Percentiles rank a stretch among this genome's conserved stretches.
phyloP scores from a whole-genome alignment of 345 rosid genomes.

The Sonneratia caseolaris region DNA sequence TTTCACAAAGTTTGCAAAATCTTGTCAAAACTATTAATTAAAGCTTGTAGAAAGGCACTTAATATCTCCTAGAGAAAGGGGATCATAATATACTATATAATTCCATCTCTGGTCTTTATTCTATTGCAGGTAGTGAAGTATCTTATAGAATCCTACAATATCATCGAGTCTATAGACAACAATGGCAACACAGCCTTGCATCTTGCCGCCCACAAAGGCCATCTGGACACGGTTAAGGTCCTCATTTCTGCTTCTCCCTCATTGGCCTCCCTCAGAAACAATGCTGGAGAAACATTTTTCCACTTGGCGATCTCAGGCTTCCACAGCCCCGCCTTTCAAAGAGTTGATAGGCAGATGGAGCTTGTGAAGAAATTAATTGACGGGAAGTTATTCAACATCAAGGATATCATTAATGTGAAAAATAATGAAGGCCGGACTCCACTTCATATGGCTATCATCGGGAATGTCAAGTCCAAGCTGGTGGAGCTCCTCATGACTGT shows the following conservation, averaged over 20 bases:
- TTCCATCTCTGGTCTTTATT: not conserved
- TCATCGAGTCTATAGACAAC: conserved; percentile 40
- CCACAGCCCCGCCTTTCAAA: conserved; percentile 59
- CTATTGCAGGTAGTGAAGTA: conserved; percentile 54
- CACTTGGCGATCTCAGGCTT: conserved; percentile 79
- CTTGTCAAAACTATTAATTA: not conserved
- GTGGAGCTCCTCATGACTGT: conserved; percentile 81
- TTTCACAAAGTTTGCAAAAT: not conserved
- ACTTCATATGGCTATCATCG: conserved; percentile 74
- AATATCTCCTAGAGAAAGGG: not conserved
- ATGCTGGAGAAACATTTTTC: conserved; percentile 73
- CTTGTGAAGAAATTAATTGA: conserved; percentile 60
- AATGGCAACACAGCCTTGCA: conserved; percentile 80
- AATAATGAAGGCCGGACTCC: conserved; percentile 72
- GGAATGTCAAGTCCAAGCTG: conserved; percentile 61
- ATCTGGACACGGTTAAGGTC: conserved; percentile 51
- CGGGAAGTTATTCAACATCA: conserved; percentile 27
- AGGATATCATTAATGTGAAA: conserved; percentile 46
- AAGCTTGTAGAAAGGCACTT: not conserved
- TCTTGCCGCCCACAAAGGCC: conserved; percentile 74
- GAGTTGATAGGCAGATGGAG: conserved; percentile 72
- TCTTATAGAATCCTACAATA: conserved; percentile 39
- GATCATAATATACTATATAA: not conserved
- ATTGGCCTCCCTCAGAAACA: conserved; percentile 40
- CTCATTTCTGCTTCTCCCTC: conserved; percentile 48